These are phyloP conservation scores for Chlorella ohadii DNA, from an alignment of 139 green algal genomes.

Conservation along the genomic window DNA sequence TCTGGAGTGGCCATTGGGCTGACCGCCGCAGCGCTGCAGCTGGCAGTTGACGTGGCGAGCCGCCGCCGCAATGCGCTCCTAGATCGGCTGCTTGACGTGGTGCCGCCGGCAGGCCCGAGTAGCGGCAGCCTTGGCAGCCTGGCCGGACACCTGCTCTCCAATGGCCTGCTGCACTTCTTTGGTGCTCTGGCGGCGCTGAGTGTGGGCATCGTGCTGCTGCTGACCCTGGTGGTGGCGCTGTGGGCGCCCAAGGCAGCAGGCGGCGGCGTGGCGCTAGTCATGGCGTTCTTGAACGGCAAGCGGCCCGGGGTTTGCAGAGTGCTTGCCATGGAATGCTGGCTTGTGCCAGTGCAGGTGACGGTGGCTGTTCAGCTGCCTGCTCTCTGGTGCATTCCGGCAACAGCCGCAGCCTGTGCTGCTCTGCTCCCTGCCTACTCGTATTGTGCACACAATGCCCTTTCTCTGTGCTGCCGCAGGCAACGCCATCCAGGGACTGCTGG, in stretches of 20 bases:
- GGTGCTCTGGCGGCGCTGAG: conserved; percentile 39
- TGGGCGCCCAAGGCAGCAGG: conserved; percentile 79
- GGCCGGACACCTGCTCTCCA: conserved; percentile 21
- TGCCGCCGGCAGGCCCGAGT: not conserved
- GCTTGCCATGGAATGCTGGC: too few relatives aligned
- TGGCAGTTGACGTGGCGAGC: conserved; percentile 20
- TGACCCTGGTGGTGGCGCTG: conserved; percentile 70
- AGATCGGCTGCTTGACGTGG: not conserved
- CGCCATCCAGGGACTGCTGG: conserved; percentile 59
- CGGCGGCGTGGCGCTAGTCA: conserved; percentile 77
- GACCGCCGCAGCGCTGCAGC: conserved; percentile 58
- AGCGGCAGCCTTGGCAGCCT: not conserved
- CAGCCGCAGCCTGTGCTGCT: too few relatives aligned
- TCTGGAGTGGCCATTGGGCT: conserved; percentile 77
- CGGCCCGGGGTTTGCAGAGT: too few relatives aligned
- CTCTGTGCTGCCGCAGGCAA: conserved; percentile 12
- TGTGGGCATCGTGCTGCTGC: conserved; percentile 45
- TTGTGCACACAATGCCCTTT: too few relatives aligned
- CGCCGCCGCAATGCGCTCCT: not conserved
- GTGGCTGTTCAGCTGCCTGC: too few relatives aligned
- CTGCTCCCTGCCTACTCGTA: too few relatives aligned
- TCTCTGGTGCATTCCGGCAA: too few relatives aligned
- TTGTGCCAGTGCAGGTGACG: too few relatives aligned
- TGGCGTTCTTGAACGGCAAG: conserved; percentile 32
- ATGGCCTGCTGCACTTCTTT: not conserved